Evolutionary conservation across 495 filamentous ascomycete species (phyloP).

Genomic region (Trichoderma erinaceum): DNA sequence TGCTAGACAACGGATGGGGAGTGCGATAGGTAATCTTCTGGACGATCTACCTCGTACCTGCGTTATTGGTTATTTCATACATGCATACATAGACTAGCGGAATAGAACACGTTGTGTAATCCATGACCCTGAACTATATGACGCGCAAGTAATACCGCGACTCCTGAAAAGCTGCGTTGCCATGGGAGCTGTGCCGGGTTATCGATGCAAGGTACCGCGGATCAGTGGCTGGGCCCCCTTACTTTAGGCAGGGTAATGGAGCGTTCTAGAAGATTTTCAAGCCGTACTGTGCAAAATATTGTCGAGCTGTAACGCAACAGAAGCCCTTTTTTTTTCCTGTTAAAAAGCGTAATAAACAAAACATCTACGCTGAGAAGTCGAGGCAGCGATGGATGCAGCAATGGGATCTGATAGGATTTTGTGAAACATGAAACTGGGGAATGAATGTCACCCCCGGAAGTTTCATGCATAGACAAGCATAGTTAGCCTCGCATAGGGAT

Average conservation of each 20-base stretch:
- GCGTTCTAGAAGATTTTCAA: neutral
- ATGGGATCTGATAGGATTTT: too few relatives aligned
- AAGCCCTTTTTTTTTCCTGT: too few relatives aligned
- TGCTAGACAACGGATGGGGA: slow-evolving; percentile 73
- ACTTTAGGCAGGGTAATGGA: neutral
- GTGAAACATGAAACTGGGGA: too few relatives aligned
- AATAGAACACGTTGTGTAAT: neutral
- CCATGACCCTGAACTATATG: neutral
- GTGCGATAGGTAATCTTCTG: slow-evolving; percentile 36
- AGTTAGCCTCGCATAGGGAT: too few relatives aligned
- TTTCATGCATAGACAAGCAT: too few relatives aligned
- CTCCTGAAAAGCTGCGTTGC: neutral
- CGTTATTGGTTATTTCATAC: neutral
- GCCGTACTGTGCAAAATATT: too few relatives aligned
- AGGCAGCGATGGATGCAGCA: too few relatives aligned
- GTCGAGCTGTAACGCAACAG: too few relatives aligned
- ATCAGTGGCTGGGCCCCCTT: neutral
- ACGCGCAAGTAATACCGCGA: neutral
- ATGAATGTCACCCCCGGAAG: too few relatives aligned
- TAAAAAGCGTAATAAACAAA: too few relatives aligned
- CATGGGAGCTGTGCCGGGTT: neutral
- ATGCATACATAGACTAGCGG: neutral
- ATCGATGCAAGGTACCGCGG: neutral
- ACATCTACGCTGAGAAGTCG: too few relatives aligned
- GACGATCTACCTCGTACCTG: neutral